Evolutionary conservation across 352 stramenopile genomes (phyloP).

Genomic region (Salisapilia sapeloensis): DNA sequence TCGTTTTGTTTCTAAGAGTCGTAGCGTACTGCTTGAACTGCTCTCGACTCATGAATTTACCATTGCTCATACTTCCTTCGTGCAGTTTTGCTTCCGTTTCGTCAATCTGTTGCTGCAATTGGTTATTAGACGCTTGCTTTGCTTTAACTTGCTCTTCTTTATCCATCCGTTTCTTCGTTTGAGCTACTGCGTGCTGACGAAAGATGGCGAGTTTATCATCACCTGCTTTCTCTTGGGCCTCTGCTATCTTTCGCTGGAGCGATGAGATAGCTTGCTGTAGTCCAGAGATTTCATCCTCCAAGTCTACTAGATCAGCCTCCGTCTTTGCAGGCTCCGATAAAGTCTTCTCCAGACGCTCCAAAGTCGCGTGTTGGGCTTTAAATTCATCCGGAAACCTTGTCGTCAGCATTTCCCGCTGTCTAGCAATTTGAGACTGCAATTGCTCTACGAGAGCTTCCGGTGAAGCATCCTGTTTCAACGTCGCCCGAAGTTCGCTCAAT

Average conservation of each 20-base stretch:
- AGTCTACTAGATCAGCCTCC: conserved; percentile 74
- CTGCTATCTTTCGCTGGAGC: conserved; percentile 53
- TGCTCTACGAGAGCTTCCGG: conserved; percentile 82
- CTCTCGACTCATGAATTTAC: conserved; percentile 74
- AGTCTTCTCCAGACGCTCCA: conserved; percentile 54
- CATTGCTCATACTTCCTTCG: conserved; percentile 16
- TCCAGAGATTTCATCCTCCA: conserved; percentile 65
- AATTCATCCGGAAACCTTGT: conserved; percentile 69
- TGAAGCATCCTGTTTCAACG: conserved; percentile 50
- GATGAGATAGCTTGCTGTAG: conserved; percentile 41
- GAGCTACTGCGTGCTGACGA: conserved; percentile 76
- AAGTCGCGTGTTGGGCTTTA: conserved; percentile 44
- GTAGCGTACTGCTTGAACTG: conserved; percentile 84
- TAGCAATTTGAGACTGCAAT: conserved; percentile 55
- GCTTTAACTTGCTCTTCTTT: conserved; percentile 82
- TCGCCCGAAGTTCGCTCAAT: conserved; percentile 52
- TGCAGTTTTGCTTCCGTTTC: conserved; percentile 48
- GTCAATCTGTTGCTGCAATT: conserved; percentile 56
- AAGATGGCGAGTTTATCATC: conserved; percentile 88
- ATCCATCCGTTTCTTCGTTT: conserved; percentile 74
- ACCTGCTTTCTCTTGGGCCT: conserved; percentile 36
- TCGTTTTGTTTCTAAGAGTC: conserved; percentile 82
- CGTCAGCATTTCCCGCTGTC: conserved; percentile 48
- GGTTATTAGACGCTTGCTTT: conserved; percentile 28
- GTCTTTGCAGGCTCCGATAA: conserved; percentile 67